Evolutionary conservation across 257 asterid species (phyloP).

Genomic region (Eustoma russellianum): DNA sequence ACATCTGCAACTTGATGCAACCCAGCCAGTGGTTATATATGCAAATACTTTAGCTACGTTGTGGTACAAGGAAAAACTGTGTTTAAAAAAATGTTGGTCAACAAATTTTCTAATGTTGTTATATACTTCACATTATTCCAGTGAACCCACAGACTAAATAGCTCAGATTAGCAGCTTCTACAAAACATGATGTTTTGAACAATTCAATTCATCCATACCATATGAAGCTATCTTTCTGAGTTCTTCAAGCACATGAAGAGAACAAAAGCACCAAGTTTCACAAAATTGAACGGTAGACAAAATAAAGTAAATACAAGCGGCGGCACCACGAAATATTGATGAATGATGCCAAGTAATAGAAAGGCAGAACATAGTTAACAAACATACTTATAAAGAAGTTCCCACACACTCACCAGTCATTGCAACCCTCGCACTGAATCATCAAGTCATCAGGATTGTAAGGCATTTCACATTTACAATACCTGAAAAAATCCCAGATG

Average conservation of each 20-base stretch:
- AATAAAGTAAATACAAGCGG: not conserved
- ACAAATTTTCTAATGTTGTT: not conserved
- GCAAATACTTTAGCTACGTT: no score
- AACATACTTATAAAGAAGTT: no score
- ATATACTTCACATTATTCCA: not conserved
- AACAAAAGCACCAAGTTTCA: not conserved
- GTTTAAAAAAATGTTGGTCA: no score
- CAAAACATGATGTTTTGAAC: no score
- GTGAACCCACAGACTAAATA: not conserved
- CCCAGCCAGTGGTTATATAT: not conserved
- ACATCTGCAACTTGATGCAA: not conserved
- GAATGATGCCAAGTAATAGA: conserved; percentile 8
- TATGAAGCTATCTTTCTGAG: no score
- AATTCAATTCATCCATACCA: no score
- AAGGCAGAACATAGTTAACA: not conserved
- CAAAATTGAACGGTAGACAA: not conserved
- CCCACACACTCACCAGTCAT: conserved; percentile 64
- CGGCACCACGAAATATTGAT: not conserved
- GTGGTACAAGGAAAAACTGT: no score
- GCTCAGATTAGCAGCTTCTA: no score
- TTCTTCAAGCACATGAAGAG: not conserved
- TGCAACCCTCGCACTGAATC: conserved; percentile 92
- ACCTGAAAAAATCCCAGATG: conserved; percentile 33
- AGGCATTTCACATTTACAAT: conserved; percentile 98
- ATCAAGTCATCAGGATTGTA: conserved; percentile 94